Evolutionary conservation across 2,329 filamentous ascomycete genomes (phyloP), one percentile per base, ranked within the genome.

Genomic region (Diaporthe vaccinii): DNA sequence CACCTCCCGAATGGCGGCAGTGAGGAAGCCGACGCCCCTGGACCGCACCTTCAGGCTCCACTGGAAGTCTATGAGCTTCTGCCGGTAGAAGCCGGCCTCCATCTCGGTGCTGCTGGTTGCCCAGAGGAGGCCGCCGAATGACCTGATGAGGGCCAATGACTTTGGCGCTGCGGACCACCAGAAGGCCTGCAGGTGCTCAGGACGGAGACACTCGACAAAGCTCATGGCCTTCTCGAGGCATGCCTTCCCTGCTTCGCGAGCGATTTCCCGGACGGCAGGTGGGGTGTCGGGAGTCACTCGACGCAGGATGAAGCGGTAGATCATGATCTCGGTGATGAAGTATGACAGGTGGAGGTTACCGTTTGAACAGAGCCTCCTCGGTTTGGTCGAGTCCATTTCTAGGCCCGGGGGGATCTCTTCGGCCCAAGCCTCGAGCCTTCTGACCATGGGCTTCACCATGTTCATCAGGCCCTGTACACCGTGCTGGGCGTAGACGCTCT

Each of bases 211-310:
- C 84, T 98, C 98, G 80, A 98, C 95, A 84, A 98, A 98, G 83
- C 98, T 96, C 94, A 98, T 98, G 78, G 96, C 95, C 31, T 94
- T 97, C 81, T 98, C 98, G 39, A 98, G 89, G 7, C 96, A 93
- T 0, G 96, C 97, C 83, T 98, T 98, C 70, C 96, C 96, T 6
- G 96, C 96, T 74, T 93, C 96, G 71, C 96, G 95, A 84, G 96
- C 98, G 79, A 98, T 98, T 84, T 97, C 94, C 74, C 95, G 90
- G 65, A 98, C 70, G 10, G 77, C 7, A 85, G 81, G 62, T 81
- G 79, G n/a, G 85, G 83, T 1, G 86, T 83, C 57, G 88, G 88
- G 61, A 98, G 88, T 1, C 95, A 96, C 70, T 95, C 93, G 75
- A 98, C 94, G 80, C 81, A 22, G 83, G 46, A 98, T 98, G 79